Conservation (phyloP, 495 filamentous ascomycete species). For the Parmelia sp. region DNA sequence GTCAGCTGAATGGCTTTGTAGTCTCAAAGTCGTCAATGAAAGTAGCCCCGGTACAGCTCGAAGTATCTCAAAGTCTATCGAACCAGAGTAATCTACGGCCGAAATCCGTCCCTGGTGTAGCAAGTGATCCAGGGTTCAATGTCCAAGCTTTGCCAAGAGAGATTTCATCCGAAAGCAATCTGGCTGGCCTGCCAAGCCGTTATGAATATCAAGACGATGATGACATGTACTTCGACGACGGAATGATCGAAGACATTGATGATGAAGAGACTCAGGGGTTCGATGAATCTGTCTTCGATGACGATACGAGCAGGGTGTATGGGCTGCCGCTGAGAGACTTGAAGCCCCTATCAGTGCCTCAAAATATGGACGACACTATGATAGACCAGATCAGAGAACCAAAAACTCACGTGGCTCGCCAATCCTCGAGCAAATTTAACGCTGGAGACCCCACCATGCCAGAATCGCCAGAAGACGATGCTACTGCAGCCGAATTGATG, state of each 20-base stretch:
- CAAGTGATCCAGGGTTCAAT: constrained; percentile 18
- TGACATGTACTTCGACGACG: constrained; percentile 79
- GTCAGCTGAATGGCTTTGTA: constrained; percentile 45
- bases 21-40: constrained; percentile 15
- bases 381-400: neutral
- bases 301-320: constrained; percentile 49
- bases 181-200: constrained; percentile 20
- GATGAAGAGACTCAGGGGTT: constrained; percentile 53
- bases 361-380: neutral
- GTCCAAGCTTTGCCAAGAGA: constrained; percentile 9
- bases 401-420: constrained; percentile 3
- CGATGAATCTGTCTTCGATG: constrained; percentile 76
- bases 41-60: neutral
- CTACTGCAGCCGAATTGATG: constrained; percentile 21
- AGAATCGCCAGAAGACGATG: constrained; percentile 13
- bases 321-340: constrained; percentile 25
- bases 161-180: constrained; percentile 14
- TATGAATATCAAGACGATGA: constrained; percentile 55
- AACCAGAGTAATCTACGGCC: constrained; percentile 14
- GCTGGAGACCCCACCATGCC: constrained; percentile 9
- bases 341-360: constrained; percentile 37
- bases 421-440: constrained; percentile 19
- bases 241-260: constrained; percentile 54
- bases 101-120: constrained; percentile 25
- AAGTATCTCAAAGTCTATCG: constrained; percentile 4